These are phyloP conservation scores for Umbelopsis sp. DNA, from an alignment of 371 early-diverging fungal genomes.

Conservation along the genomic window DNA sequence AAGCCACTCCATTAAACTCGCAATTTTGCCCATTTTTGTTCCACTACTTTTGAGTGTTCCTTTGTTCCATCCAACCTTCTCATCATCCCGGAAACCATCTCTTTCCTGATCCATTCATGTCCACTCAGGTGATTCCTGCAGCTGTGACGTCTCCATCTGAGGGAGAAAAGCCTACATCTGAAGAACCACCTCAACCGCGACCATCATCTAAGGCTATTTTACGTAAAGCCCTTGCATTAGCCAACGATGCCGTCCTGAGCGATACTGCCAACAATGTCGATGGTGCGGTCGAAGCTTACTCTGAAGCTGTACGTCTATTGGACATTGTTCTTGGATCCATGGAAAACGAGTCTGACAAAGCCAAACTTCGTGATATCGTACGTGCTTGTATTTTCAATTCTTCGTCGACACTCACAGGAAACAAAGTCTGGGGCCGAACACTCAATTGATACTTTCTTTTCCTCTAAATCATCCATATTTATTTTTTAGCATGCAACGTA, in stretches of 20 bases:
- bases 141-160: conserved; percentile 7
- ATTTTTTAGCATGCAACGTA: conserved; percentile 17
- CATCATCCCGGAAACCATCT: conserved; percentile 6
- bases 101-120: background rate
- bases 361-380: conserved; percentile 17
- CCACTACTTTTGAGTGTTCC: background rate
- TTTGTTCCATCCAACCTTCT: background rate
- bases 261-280: conserved; percentile 20
- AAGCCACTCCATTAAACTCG: background rate
- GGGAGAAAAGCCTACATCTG: conserved; percentile 11
- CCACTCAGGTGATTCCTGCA: conserved; percentile 15
- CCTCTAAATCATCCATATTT: too few relatives aligned
- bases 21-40: background rate
- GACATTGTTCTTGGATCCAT: conserved; percentile 1
- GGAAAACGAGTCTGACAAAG: conserved; percentile 17
- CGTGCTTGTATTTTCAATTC: background rate
- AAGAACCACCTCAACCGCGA: conserved; percentile 15
- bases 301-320: conserved; percentile 15
- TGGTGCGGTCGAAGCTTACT: conserved; percentile 7
- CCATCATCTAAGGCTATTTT: conserved; percentile 21
- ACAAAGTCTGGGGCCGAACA: too few relatives aligned
- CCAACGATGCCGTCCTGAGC: conserved; percentile 17
- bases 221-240: conserved; percentile 16
- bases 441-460: too few relatives aligned
- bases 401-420: too few relatives aligned